Evolutionary conservation across 805 yeast species (phyloP), one percentile per base, ranked within the genome.

Genomic region (Saturnispora serradocipensis): DNA sequence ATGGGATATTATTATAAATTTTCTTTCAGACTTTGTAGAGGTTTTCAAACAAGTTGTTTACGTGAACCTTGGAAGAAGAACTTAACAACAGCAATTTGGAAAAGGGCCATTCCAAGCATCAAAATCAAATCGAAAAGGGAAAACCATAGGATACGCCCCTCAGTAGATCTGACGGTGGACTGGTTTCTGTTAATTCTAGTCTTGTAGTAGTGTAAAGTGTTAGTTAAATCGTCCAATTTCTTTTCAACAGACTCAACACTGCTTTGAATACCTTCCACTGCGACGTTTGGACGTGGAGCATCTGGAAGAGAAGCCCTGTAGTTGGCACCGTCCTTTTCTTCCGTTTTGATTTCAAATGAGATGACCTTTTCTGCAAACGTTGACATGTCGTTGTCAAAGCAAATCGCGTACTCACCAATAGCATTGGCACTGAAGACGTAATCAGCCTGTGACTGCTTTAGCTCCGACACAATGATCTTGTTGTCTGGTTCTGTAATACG

Each of bases 101-200:
- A 75, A 25, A 71, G 72, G 18, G 88, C 86, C 86, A 86, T 80
- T 36, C 81, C 82, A 45, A 77, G 75, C 79, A 82, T 79, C 60
- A 83, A 70, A 50, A 78, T 61, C 30, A 82, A 81, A 60, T 81
- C 88, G 59, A 80, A 75, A 24, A 81, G 66, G n/a, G 87, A 81
- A 59, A 83, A 82, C 72, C 77, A 74, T 55, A 78, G 77, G 54
- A 83, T 81, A 67, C 88, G 72, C 9, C 72, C 64, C 59, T 79
- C 84, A 4, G 88, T 82, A 15, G 84, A 78, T 58, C 72, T 75
- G 48, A 84, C 88, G 38, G 89, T 84, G 49, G 84, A 80, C 78
- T 88, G 93, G 71, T 91, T 91, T 71, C 98, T 80, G 71, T 81
- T 81, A 69, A 87, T 91, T 72, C 99, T 84, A 11, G 95, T 82